Base-by-base conservation (phyloP, 1,139 yeast species). In the Candida sp. region DNA sequence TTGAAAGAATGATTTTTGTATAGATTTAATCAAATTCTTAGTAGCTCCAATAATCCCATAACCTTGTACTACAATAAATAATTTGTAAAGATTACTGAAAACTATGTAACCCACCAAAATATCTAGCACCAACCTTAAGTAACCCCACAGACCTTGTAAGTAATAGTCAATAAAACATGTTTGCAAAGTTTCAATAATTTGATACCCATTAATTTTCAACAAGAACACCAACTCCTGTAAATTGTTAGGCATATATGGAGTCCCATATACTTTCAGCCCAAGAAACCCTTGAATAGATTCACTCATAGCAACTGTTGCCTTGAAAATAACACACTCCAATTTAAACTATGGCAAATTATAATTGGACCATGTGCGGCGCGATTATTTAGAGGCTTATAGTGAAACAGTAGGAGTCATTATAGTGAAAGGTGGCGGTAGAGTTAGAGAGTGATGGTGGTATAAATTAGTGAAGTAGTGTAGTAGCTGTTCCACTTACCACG, bases 21-120 rank as follows among this genome's bases (percentile, higher is more conserved):
- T 27, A 1, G 29, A 33, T 2, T 43, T 36, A 35, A 41, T 43
- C 12, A 60, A 22, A 21, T 48, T 50, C 12, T 45, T 41, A n/a
- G 58, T 11, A 1, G 68, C 53, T 7, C 62, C 61, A 6, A 65
- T 21, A 0, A 68, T 5, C 2, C 84, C 84, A 52, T 75, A 68
- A 1, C 79, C 79, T 36, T 55, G 43, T 9, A 70, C 38, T 38
- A 43, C 42, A 3, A 51, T 39, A 21, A 46, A 43, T 0, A 50
- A 22, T 25, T 45, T 38, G 1, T 40, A 12, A 3, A 57, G 5
- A 43, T 54, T 51, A 19, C 42, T 22, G 33, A 51, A 45, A 2
- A 64, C 38, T 23, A 65, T 36, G 39, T 52, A 53, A 1, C 52
- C 33, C 36, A 70, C 54, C 0, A 64, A 35, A 1, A 54, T n/a